A percentile compares a stretch with the other conserved stretches of the same genome.
phyloP scores from a whole-genome alignment of 2,329 filamentous ascomycete species.

The Didymella glomerata region DNA sequence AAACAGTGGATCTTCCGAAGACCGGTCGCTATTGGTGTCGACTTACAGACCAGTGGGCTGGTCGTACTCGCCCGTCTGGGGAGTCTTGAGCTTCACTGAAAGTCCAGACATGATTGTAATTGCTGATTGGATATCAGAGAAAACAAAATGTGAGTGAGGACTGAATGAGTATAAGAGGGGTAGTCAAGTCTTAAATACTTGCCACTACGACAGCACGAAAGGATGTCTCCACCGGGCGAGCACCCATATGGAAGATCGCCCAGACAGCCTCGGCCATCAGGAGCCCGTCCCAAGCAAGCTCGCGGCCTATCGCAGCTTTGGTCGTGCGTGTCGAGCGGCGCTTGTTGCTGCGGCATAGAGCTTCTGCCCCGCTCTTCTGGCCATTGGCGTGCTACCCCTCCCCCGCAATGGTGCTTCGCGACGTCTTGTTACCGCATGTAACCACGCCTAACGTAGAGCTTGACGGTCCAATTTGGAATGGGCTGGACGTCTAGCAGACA shows the following conservation, averaged over 20 bases:
- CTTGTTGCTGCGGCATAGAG: conserved; percentile 31
- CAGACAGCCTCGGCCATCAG: conserved; percentile 46
- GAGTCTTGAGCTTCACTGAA: conserved; percentile 72
- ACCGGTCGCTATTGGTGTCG: conserved; percentile 1
- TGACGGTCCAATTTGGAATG: conserved; percentile 27
- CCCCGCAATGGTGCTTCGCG: conserved; percentile 38
- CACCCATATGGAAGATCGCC: conserved; percentile 25
- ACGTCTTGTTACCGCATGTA: conserved; percentile 26
- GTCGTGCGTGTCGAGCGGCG: conserved; percentile 31
- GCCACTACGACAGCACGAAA: conserved; percentile 36
- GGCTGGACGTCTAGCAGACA: conserved; percentile 15
- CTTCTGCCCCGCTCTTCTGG: conserved; percentile 40
- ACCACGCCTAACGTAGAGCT: conserved; percentile 23
- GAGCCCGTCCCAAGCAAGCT: conserved; percentile 34
- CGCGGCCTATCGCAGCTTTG: conserved; percentile 34
- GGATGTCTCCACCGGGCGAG: conserved; percentile 32
- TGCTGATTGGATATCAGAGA: conserved; percentile 39
- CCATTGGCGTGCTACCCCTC: conserved; percentile 46
- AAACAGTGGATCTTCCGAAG: conserved; percentile 13
- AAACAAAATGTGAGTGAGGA: conserved; percentile 26
- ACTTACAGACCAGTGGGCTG: conserved; percentile 65
- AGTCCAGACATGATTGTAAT: conserved; percentile 53
- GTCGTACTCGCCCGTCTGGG: conserved; percentile 66
- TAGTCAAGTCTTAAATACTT: conserved; percentile 44
- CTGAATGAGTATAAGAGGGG: conserved; percentile 32